Conservation (phyloP, 2,329 filamentous ascomycete genomes). For the Trichoderma arundinaceum region DNA sequence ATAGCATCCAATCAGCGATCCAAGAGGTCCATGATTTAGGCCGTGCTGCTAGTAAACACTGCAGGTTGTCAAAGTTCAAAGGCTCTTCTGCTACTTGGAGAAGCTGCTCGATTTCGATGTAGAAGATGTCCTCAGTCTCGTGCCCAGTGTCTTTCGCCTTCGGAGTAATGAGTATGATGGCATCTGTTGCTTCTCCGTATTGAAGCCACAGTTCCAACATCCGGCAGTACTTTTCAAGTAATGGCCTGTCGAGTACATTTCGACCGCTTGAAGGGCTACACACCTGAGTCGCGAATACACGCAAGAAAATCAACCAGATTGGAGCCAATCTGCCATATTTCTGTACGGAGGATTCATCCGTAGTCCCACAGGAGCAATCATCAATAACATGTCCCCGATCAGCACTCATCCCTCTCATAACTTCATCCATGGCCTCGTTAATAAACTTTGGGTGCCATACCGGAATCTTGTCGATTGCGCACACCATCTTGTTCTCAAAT, state of each 20-base stretch:
- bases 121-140: neutral
- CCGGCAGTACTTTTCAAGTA: neutral
- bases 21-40: neutral
- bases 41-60: neutral
- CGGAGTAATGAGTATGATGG: neutral
- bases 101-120: neutral
- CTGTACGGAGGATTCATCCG: fast-evolving
- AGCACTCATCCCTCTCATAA: too few relatives aligned
- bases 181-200: neutral
- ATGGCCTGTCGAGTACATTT: too few relatives aligned
- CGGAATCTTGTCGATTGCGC: neutral
- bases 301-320: neutral
- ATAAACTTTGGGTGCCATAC: neutral
- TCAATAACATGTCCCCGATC: neutral
- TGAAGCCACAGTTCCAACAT: neutral
- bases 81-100: neutral
- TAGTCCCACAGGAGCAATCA: neutral
- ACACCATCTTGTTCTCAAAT: neutral
- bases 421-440: too few relatives aligned
- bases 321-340: neutral
- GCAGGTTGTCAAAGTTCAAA: neutral
- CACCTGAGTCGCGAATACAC: neutral
- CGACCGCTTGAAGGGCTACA: too few relatives aligned
- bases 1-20: neutral
- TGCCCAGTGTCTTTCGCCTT: neutral